Evolutionary conservation across 495 filamentous ascomycete genomes (phyloP).

Genomic region (Penicillium coprophilum): DNA sequence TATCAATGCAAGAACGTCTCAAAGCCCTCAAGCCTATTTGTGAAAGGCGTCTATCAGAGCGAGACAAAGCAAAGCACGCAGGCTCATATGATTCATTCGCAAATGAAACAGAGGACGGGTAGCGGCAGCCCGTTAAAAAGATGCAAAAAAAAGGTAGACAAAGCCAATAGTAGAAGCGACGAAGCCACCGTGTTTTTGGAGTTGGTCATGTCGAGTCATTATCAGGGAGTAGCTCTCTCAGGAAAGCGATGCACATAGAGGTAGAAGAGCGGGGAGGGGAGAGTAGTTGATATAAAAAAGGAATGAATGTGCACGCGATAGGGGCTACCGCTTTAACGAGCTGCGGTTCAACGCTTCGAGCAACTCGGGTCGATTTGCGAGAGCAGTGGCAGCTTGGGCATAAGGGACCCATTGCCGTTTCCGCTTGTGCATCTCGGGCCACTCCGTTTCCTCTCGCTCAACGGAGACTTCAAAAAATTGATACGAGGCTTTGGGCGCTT

Average conservation of each 20-base stretch:
- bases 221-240: slow-evolving; percentile 24
- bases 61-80: slow-evolving; percentile 9
- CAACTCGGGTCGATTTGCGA: slow-evolving; percentile 81
- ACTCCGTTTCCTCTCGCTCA: slow-evolving; percentile 74
- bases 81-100: neutral
- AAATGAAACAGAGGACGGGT: slow-evolving; percentile 8
- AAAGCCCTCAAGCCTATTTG: slow-evolving; percentile 7
- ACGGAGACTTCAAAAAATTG: slow-evolving; percentile 88
- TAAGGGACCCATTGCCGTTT: slow-evolving; percentile 87
- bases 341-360: slow-evolving; percentile 82
- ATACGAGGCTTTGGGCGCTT: slow-evolving; percentile 74
- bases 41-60: slow-evolving; percentile 5
- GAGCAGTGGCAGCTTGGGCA: slow-evolving; percentile 70
- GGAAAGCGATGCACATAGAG: slow-evolving; percentile 10
- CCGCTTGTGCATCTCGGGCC: slow-evolving; percentile 94
- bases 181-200: slow-evolving; percentile 30
- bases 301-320: slow-evolving; percentile 18
- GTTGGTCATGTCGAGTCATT: slow-evolving; percentile 43
- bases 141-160: slow-evolving; percentile 13
- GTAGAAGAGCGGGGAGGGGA: neutral
- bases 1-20: slow-evolving; percentile 2
- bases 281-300: slow-evolving; percentile 12
- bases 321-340: slow-evolving; percentile 60
- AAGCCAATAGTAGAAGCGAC: slow-evolving; percentile 28
- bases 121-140: slow-evolving; percentile 19